Percentiles rank a stretch among this genome's conserved stretches.
Conservation (phyloP, 2,329 filamentous ascomycete genomes). For the Colletotrichum filicis region DNA sequence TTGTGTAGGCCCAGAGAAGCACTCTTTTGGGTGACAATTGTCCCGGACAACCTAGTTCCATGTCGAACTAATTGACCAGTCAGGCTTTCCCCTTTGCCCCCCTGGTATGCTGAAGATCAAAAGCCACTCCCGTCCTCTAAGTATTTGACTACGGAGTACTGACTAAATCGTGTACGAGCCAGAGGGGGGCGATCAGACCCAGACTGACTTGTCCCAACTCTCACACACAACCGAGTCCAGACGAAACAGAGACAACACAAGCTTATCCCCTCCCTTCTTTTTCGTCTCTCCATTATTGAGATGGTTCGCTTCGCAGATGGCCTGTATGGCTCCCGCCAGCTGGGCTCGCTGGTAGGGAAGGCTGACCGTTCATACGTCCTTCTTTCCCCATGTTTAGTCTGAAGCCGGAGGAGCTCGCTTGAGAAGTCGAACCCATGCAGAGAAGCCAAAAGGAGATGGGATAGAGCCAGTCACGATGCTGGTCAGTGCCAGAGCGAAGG, state of each 20-base stretch:
- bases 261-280: constrained; percentile 16
- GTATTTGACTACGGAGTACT: too few relatives aligned
- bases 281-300: constrained; percentile 24
- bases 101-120: background rate
- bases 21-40: background rate
- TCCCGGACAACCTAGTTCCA: background rate
- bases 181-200: constrained; percentile 25
- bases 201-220: constrained; percentile 34
- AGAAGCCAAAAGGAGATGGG: background rate
- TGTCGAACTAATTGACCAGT: background rate
- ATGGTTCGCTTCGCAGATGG: constrained; percentile 22
- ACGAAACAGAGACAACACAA: constrained; percentile 33
- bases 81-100: background rate
- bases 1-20: background rate
- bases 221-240: constrained; percentile 31
- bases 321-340: constrained; percentile 5
- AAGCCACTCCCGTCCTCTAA: background rate
- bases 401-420: background rate
- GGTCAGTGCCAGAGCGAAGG: background rate
- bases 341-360: background rate
- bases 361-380: too few relatives aligned
- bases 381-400: background rate
- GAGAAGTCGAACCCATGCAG: background rate
- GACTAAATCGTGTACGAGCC: background rate
- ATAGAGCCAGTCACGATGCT: background rate